These are phyloP conservation scores for Rhizoctonia solani DNA, from an alignment of 1,284 basidiomycete species.

Conservation along the genomic window DNA sequence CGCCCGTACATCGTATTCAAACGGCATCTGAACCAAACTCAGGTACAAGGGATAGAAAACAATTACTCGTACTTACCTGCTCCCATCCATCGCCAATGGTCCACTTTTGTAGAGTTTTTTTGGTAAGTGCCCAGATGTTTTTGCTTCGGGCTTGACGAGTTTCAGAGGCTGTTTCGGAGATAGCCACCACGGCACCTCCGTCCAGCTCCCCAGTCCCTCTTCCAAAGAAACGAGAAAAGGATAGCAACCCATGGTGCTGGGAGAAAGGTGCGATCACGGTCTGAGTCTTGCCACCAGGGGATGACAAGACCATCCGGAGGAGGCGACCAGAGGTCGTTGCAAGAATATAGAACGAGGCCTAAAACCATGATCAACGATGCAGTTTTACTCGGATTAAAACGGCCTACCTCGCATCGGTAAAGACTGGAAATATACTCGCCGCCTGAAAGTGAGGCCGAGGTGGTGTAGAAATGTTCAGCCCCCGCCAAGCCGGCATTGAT, in stretches of 20 bases:
- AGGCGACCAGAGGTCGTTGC: constrained; percentile 69
- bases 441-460: constrained; percentile 56
- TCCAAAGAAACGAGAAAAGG: constrained; percentile 36
- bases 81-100: constrained; percentile 38
- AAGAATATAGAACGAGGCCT: constrained; percentile 68
- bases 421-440: constrained; percentile 68
- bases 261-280: constrained; percentile 33
- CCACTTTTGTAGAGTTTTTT: constrained; percentile 38
- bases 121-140: constrained; percentile 39
- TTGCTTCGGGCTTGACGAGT: constrained; percentile 31
- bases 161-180: constrained; percentile 33
- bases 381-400: too few species aligned
- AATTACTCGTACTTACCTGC: constrained; percentile 30
- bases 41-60: background rate
- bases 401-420: constrained; percentile 65
- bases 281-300: constrained; percentile 35
- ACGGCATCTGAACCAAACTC: background rate
- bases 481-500: constrained; percentile 79
- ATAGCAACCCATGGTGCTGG: constrained; percentile 32
- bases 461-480: constrained; percentile 65
- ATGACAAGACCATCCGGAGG: constrained; percentile 59
- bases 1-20: constrained; percentile 21
- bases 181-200: constrained; percentile 24
- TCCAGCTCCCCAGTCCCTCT: background rate
- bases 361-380: constrained; percentile 6